Evolutionary conservation across 192 early-diverging fungal genomes (phyloP), one percentile per base, ranked within the genome.

Genomic region (Oehlia diaphana): DNA sequence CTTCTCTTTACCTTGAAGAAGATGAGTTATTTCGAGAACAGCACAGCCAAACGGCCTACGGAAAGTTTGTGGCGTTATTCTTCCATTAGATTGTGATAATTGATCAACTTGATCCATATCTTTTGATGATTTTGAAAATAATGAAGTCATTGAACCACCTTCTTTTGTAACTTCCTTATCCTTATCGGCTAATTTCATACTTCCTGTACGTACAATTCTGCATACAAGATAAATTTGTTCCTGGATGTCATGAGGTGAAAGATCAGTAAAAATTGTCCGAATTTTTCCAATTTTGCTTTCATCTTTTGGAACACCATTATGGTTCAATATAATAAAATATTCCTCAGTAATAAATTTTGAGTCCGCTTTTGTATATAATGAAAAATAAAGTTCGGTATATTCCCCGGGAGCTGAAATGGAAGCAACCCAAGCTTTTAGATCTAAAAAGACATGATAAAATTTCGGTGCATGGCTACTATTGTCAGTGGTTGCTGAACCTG

Each of bases 11-110:
- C 65, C 80, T 44, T 87, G 81, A 53, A 88, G 73, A 70, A 90
- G 69, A 19, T 81, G 79, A 47, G 80, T 82, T 23, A 93, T 47
- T 35, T 89, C 81, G 9, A 92, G 75, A 6, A 91, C 86, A 13
- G 89, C 90, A 77, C 88, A 91, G 0, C 92, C 92, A 88, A 90
- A 91, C 28, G 92, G 92, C 67, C 91, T 64, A 10, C 90, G 82
- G 39, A 81, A 87, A 63, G 68, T 21, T 63, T 81, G 80, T 39
- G 61, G 16, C 33, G 31, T 28, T 3, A n/a, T 39, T 68, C 68
- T 78, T 21, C 44, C 49, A 69, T 50, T 69, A n/a, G 62, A 35
- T 50, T 66, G 8, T 21, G 73, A 33, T 33, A 35, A 39, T 44
- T 84, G 74, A 64, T 84, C 84, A 42, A 26, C 49, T 26, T 62